Evolutionary conservation across 2,329 filamentous ascomycete genomes (phyloP).

Genomic region (Cytospora piceicola): DNA sequence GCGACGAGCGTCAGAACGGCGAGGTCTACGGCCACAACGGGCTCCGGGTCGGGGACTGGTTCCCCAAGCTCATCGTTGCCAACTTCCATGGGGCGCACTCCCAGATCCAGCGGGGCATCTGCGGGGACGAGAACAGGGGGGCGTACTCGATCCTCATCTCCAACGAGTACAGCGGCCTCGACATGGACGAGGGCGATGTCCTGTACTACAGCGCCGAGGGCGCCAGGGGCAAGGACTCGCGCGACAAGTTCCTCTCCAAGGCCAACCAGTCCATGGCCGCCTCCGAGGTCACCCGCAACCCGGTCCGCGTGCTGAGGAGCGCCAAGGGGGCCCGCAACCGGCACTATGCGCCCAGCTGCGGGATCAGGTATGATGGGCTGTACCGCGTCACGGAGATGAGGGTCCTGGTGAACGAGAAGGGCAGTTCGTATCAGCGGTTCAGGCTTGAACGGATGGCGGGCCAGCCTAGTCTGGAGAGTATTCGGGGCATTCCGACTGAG

Average conservation of each 20-base stretch:
- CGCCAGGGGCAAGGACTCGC: constrained; percentile 22
- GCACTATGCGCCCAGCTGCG: constrained; percentile 33
- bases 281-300: constrained; percentile 27
- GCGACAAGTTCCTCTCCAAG: background rate
- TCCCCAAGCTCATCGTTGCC: constrained; percentile 54
- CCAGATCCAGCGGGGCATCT: constrained; percentile 53
- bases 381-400: constrained; percentile 34
- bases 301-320: constrained; percentile 40
- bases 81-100: constrained; percentile 60
- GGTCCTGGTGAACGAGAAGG: constrained; percentile 25
- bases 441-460: constrained; percentile 31
- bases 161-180: constrained; percentile 34
- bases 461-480: constrained; percentile 32
- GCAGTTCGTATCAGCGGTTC: constrained; percentile 34
- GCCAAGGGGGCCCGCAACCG: constrained; percentile 16
- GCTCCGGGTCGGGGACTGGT: constrained; percentile 52
- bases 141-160: constrained; percentile 61
- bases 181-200: constrained; percentile 35
- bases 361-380: constrained; percentile 43
- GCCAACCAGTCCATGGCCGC: constrained; percentile 32
- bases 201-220: constrained; percentile 38
- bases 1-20: constrained; percentile 23
- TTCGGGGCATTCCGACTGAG: constrained; percentile 25
- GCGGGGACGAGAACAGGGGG: constrained; percentile 48
- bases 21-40: constrained; percentile 41